Evolutionary conservation across 345 rosid genomes (phyloP), one percentile per base, ranked within the genome.

Genomic region (Angophora floribunda): DNA sequence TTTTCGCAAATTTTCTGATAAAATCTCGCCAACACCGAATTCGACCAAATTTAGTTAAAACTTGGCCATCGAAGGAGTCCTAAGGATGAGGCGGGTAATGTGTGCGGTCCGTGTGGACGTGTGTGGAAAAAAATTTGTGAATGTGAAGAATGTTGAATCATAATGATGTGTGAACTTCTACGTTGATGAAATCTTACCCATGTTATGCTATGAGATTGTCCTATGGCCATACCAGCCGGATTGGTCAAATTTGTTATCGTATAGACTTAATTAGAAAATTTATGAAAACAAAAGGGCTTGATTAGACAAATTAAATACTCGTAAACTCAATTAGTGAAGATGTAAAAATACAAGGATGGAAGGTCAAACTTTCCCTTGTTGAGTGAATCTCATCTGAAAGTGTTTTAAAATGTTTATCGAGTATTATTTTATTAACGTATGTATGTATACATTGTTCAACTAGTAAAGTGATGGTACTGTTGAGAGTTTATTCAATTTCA

Each of bases 1-100:
- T 26, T 3, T 9, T 22, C 28, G 22, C 28, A 55, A 55, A 4
- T 55, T 55, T 55, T 55, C 2, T 9, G 2, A 55, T 55, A 55
- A 55, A 55, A 55, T 55, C 61, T 55, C 21, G 61, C 28, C 28
- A 1, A 55, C 11, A 55, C 12, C 28, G 22, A 55, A 55, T 55
- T 55, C 0, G 12, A 55, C 21, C 61, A 55, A 55, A 55, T 22
- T 0, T 10, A 55, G 1, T 55, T 55, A 55, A 55, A 55, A 21
- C 28, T 0, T 2, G 12, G 5, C 22, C 22, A 26, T 2, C 4
- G 0, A 11, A 55, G 61, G 1, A 3, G 0, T 7, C 4, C 11
- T 1, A 53, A 55, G 19, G 59, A 3, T 53, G 26, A 3, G 1
- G 26, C 11, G 2, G 22, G 28, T 22, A 55, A 55, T 11, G 1